Evolutionary conservation across 345 rosid genomes (phyloP).

Genomic region (Sonneratia caseolaris): DNA sequence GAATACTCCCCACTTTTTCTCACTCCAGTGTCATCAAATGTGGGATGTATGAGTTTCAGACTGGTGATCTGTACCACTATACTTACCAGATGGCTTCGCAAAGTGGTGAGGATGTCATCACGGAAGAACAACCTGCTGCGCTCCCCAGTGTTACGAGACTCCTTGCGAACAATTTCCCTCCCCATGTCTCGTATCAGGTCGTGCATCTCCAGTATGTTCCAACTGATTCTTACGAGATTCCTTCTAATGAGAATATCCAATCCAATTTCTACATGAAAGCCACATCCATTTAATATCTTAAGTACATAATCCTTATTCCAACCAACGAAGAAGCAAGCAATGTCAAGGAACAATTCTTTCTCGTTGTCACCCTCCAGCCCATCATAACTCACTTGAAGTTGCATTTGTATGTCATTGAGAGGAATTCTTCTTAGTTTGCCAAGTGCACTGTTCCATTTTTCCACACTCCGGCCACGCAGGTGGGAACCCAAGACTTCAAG

Average conservation of each 20-base stretch:
- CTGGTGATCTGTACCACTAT: no score
- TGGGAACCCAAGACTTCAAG: slow-evolving; percentile 11
- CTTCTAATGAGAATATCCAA: not conserved
- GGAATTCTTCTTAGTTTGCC: not conserved
- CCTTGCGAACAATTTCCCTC: not conserved
- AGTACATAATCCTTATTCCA: not conserved
- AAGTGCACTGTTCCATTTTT: slow-evolving; percentile 1
- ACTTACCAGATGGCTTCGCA: slow-evolving; percentile 1
- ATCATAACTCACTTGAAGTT: slow-evolving; percentile 9
- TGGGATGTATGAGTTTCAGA: no score
- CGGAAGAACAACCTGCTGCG: not conserved
- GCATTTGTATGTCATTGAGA: not conserved
- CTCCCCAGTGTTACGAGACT: slow-evolving; percentile 1
- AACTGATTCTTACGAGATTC: not conserved
- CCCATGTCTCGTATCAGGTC: slow-evolving; percentile 2
- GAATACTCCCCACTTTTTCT: no score
- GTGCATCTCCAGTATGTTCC: not conserved
- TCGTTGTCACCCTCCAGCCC: not conserved
- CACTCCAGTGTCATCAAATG: no score
- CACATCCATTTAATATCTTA: not conserved
- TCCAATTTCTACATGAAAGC: not conserved
- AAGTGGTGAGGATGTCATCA: not conserved
- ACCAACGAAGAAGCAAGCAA: slow-evolving; percentile 12
- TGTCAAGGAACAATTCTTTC: slow-evolving; percentile 11
- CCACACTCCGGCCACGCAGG: not conserved